Conservation (phyloP, 371 early-diverging fungal species). For the Mucor irregularis region DNA sequence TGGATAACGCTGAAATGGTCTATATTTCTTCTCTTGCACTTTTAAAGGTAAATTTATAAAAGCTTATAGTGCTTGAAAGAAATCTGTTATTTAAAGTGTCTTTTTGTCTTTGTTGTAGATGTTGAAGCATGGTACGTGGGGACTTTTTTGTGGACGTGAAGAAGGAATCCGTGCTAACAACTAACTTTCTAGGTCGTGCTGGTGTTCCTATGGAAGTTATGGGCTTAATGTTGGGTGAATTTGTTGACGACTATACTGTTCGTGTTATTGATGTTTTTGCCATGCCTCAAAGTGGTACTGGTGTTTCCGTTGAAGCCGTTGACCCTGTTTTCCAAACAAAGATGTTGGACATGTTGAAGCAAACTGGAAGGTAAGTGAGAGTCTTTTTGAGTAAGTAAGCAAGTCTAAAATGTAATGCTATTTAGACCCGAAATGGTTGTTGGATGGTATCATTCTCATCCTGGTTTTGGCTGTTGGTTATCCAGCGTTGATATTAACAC, state of each 20-base stretch:
- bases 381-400: background rate
- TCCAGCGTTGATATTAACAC: conserved; percentile 99
- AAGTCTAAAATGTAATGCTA: background rate
- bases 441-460: conserved; percentile 99
- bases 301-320: conserved; percentile 99
- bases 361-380: conserved; percentile 92
- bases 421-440: conserved; percentile 98
- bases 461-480: conserved; percentile 99
- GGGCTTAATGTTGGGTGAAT: conserved; percentile 99
- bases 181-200: conserved; percentile 77
- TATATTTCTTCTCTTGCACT: conserved; percentile 99
- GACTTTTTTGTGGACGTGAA: background rate
- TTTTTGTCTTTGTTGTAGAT: conserved; percentile 57
- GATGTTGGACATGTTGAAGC: conserved; percentile 99
- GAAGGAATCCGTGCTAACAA: background rate
- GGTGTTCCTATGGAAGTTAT: conserved; percentile 99
- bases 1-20: conserved; percentile 99
- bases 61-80: too few relatives aligned
- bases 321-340: conserved; percentile 99
- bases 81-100: too few relatives aligned
- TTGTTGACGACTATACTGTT: conserved; percentile 99
- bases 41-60: conserved; percentile 91
- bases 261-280: conserved; percentile 99
- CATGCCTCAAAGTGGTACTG: conserved; percentile 99
- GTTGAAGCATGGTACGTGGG: conserved; percentile 81